These are phyloP conservation scores for Epichloe hybrida DNA, from an alignment of 2,329 filamentous ascomycete species.

Conservation along the genomic window DNA sequence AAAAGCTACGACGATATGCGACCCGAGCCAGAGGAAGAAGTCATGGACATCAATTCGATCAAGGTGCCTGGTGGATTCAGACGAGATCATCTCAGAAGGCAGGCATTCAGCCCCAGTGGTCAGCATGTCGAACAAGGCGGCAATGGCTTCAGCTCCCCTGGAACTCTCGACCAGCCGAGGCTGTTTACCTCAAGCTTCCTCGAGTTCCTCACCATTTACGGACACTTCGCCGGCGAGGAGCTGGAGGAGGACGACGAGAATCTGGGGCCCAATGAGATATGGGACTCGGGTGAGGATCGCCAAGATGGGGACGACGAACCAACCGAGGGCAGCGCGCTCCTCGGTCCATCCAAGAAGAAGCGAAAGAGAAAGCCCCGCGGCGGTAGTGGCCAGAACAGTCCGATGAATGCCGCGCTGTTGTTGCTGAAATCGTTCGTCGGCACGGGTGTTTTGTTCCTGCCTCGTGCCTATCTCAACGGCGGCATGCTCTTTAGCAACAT, in stretches of 20 bases:
- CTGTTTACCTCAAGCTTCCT: conserved; percentile 87
- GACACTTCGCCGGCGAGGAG: conserved; percentile 94
- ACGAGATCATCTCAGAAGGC: conserved; percentile 72
- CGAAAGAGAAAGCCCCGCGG: conserved; percentile 65
- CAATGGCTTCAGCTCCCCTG: conserved; percentile 21
- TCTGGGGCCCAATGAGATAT: conserved; percentile 78
- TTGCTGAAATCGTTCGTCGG: conserved; percentile 96
- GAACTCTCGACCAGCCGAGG: conserved; percentile 24
- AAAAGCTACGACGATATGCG: conserved; percentile 74
- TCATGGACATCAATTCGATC: conserved; percentile 77
- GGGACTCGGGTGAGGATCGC: conserved; percentile 62
- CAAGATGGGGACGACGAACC: conserved; percentile 60
- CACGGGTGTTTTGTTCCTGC: conserved; percentile 86
- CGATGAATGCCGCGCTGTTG: conserved; percentile 67
- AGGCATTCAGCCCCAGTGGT: conserved; percentile 46
- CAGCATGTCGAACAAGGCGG: conserved; percentile 18
- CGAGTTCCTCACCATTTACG: conserved; percentile 89
- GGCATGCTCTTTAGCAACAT: conserved; percentile 95
- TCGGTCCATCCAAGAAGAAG: conserved; percentile 61
- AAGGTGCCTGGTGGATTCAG: conserved; percentile 89
- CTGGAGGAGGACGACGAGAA: conserved; percentile 93
- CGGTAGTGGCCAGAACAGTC: conserved; percentile 61
- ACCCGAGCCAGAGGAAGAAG: conserved; percentile 66
- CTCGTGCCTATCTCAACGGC: conserved; percentile 85
- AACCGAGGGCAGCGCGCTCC: conserved; percentile 76